Evolutionary conservation across 1,284 basidiomycete species (phyloP).

Genomic region (Xanthoconium separans): DNA sequence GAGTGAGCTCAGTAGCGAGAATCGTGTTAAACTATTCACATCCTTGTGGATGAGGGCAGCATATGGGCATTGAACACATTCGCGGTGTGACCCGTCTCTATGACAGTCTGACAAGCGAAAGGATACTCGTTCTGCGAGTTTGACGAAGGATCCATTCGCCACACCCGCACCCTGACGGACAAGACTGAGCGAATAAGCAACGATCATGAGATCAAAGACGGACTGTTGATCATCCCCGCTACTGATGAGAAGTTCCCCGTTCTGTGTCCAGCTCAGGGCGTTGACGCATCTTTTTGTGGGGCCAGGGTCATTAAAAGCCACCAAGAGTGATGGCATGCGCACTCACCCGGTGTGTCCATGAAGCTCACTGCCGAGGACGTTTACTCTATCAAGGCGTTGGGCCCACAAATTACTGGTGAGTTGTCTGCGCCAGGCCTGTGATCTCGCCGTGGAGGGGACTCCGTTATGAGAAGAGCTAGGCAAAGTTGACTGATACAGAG

Average conservation of each 20-base stretch:
- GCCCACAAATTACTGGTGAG: conserved; percentile 24
- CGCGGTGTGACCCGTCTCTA: conserved; percentile 76
- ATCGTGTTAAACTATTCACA: conserved; percentile 41
- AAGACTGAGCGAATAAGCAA: conserved; percentile 26
- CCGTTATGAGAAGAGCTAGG: conserved; percentile 5
- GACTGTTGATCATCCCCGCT: conserved; percentile 85
- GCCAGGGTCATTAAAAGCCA: neutral
- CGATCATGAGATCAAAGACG: conserved; percentile 31
- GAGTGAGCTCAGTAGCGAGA: conserved; percentile 8
- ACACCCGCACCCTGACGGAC: conserved; percentile 59
- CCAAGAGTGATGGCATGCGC: neutral
- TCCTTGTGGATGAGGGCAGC: conserved; percentile 70
- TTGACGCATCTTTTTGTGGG: conserved; percentile 69
- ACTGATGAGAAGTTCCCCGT: conserved; percentile 72
- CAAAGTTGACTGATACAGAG: conserved; percentile 3
- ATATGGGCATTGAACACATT: conserved; percentile 91
- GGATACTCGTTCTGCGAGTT: conserved; percentile 45
- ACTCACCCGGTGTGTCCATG: conserved; percentile 67
- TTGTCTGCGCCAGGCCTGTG: conserved; percentile 25
- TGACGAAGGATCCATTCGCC: conserved; percentile 51
- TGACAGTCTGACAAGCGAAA: conserved; percentile 60
- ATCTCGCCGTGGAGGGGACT: conserved; percentile 25
- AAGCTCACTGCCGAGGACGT: conserved; percentile 58
- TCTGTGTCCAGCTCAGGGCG: conserved; percentile 79
- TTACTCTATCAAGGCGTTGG: conserved; percentile 48